Percentiles rank a stretch among this genome's conserved stretches.
phyloP scores from a whole-genome alignment of 495 filamentous ascomycete genomes.

The Aspergillus olivimuriae region DNA sequence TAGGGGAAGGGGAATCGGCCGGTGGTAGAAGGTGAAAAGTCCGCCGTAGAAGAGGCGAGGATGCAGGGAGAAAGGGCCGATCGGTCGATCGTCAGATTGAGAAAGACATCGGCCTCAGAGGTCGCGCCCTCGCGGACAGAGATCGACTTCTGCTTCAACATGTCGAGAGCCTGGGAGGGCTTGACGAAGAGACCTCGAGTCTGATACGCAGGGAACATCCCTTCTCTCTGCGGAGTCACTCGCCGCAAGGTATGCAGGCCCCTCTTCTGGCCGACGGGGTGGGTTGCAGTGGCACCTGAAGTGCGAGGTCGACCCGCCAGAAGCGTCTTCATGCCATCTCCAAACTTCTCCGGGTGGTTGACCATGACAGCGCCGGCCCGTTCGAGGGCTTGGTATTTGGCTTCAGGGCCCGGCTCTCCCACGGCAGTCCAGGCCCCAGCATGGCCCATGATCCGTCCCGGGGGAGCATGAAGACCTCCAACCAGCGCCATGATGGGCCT shows the following conservation, averaged over 20 bases:
- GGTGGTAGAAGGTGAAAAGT: slow-evolving; percentile 28
- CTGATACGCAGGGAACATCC: slow-evolving; percentile 22
- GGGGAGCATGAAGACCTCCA: slow-evolving; percentile 59
- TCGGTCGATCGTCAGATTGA: slow-evolving; percentile 64
- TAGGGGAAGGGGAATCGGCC: slow-evolving; percentile 61
- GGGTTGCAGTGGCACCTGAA: slow-evolving; percentile 20
- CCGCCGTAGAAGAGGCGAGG: slow-evolving; percentile 48
- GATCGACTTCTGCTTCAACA: slow-evolving; percentile 50
- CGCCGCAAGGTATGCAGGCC: slow-evolving; percentile 46
- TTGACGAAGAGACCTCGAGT: slow-evolving; percentile 54
- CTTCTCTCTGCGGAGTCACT: slow-evolving; percentile 9
- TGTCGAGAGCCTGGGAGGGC: slow-evolving; percentile 49
- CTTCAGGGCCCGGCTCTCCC: slow-evolving; percentile 57
- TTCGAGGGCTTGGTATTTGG: slow-evolving; percentile 64
- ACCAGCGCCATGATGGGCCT: slow-evolving; percentile 79
- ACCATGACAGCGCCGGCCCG: slow-evolving; percentile 69
- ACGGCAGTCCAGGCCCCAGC: slow-evolving; percentile 70
- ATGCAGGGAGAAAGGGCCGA: slow-evolving; percentile 59
- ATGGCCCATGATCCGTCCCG: slow-evolving; percentile 80
- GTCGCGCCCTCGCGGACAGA: slow-evolving; percentile 32
- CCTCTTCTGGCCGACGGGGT: slow-evolving; percentile 32
- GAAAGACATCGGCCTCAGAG: slow-evolving; percentile 35
- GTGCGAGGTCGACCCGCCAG: slow-evolving; percentile 27
- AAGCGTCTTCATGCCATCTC: slow-evolving; percentile 58
- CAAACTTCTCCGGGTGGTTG: slow-evolving; percentile 77